Conservation (phyloP, 2,329 filamentous ascomycete species). For the Colletotrichum tanaceti region DNA sequence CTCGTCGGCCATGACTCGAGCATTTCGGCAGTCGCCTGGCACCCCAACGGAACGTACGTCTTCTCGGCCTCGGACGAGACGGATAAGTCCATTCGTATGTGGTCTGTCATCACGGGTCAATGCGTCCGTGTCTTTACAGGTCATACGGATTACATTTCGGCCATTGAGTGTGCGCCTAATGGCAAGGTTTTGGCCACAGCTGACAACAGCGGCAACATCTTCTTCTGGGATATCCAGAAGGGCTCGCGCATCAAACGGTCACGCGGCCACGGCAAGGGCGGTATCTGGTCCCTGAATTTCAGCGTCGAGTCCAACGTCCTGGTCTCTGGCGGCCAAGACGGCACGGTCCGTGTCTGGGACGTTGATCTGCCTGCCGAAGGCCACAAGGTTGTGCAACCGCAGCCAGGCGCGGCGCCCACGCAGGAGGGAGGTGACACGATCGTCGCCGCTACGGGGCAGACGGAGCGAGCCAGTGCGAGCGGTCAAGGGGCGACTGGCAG, state of each 20-base stretch:
- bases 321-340: conserved; percentile 89
- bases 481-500: conserved; percentile 45
- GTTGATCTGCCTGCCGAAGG: conserved; percentile 78
- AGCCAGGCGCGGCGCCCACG: conserved; percentile 31
- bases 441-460: conserved; percentile 45
- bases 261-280: conserved; percentile 91
- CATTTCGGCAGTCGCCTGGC: conserved; percentile 92
- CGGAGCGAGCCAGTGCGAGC: conserved; percentile 45
- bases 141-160: conserved; percentile 87
- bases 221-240: conserved; percentile 93
- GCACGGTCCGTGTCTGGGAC: conserved; percentile 95
- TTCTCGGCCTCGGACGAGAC: conserved; percentile 90
- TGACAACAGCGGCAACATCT: conserved; percentile 88
- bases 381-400: conserved; percentile 60
- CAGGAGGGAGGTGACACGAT: conserved; percentile 49
- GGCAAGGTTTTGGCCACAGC: conserved; percentile 92
- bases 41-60: conserved; percentile 92
- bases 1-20: conserved; percentile 93
- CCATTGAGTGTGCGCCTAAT: conserved; percentile 85
- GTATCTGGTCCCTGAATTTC: conserved; percentile 93
- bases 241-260: conserved; percentile 91
- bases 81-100: conserved; percentile 96
- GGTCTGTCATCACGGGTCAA: conserved; percentile 88
- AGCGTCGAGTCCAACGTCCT: conserved; percentile 92
- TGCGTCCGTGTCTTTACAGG: conserved; percentile 93